phyloP scores from a whole-genome alignment of 176 grass and related monocot genomes.

The Stipa capillata region DNA sequence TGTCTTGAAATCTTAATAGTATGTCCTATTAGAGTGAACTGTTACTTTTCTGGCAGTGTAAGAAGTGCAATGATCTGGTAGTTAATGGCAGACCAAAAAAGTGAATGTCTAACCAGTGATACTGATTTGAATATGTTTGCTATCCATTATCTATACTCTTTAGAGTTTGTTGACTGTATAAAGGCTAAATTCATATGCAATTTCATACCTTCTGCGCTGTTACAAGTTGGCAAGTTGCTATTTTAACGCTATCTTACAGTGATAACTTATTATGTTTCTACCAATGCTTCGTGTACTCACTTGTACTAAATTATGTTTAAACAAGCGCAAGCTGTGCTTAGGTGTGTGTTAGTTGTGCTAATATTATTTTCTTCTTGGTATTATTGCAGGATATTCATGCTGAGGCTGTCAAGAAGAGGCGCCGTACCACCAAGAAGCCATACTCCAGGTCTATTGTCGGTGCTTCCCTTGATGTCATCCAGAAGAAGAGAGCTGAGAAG shows the following conservation, averaged over 20 bases:
- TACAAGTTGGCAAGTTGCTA: too few relatives aligned
- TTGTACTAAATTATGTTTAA: too few relatives aligned
- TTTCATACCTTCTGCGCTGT: too few relatives aligned
- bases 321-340: background rate
- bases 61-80: background rate
- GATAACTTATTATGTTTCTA: too few relatives aligned
- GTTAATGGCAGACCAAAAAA: too few relatives aligned
- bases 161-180: too few relatives aligned
- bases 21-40: background rate
- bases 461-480: constrained; percentile 26
- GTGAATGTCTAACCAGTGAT: too few relatives aligned
- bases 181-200: too few relatives aligned
- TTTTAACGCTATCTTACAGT: too few relatives aligned
- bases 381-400: constrained; percentile 21
- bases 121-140: too few relatives aligned
- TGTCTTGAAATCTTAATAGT: background rate
- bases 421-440: constrained; percentile 20
- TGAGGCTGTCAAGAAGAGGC: constrained; percentile 31
- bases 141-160: too few relatives aligned
- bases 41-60: background rate
- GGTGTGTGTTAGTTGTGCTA: background rate
- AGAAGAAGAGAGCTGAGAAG: constrained; percentile 42
- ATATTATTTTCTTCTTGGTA: background rate
- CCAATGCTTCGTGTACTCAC: too few relatives aligned
- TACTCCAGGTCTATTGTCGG: constrained; percentile 34